Evolutionary conservation across 2,329 filamentous ascomycete genomes (phyloP).

Genomic region (Ascochyta viciae-villosae): DNA sequence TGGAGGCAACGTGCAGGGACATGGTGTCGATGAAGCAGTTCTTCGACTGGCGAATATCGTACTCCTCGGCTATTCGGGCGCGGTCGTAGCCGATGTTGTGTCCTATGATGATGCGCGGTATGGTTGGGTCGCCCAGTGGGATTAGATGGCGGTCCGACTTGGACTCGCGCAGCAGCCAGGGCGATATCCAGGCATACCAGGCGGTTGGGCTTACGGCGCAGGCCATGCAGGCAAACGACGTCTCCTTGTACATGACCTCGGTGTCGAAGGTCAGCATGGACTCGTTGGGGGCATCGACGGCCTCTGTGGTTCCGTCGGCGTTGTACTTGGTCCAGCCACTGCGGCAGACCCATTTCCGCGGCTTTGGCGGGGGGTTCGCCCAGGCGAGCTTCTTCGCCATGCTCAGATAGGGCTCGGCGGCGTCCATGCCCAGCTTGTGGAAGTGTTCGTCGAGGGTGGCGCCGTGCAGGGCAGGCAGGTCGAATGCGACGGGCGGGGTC

Average conservation of each 20-base stretch:
- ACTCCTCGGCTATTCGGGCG: conserved; percentile 87
- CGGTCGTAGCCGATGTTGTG: conserved; percentile 97
- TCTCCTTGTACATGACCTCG: conserved; percentile 95
- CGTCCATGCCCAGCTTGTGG: conserved; percentile 82
- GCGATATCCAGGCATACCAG: conserved; percentile 98
- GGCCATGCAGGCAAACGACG: conserved; percentile 93
- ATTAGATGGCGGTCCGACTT: conserved; percentile 80
- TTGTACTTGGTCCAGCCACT: conserved; percentile 97
- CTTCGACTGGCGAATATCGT: conserved; percentile 78
- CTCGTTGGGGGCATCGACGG: conserved; percentile 79
- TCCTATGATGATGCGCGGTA: conserved; percentile 81
- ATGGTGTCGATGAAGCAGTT: conserved; percentile 96
- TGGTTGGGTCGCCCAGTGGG: conserved; percentile 78
- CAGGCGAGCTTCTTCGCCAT: conserved; percentile 77
- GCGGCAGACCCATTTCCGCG: conserved; percentile 74
- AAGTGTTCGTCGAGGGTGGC: conserved; percentile 92
- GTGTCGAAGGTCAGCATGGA: conserved; percentile 90
- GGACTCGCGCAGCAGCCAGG: conserved; percentile 88
- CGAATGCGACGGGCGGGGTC: conserved; percentile 76
- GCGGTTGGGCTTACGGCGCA: conserved; percentile 87
- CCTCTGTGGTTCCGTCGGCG: conserved; percentile 73
- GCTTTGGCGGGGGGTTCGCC: conserved; percentile 64
- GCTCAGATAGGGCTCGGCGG: conserved; percentile 81
- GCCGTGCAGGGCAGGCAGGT: conserved; percentile 82
- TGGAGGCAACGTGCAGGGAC: conserved; percentile 96